Base-by-base conservation (phyloP, 2,329 filamentous ascomycete species). In the Cercospora zeae-maydis region DNA sequence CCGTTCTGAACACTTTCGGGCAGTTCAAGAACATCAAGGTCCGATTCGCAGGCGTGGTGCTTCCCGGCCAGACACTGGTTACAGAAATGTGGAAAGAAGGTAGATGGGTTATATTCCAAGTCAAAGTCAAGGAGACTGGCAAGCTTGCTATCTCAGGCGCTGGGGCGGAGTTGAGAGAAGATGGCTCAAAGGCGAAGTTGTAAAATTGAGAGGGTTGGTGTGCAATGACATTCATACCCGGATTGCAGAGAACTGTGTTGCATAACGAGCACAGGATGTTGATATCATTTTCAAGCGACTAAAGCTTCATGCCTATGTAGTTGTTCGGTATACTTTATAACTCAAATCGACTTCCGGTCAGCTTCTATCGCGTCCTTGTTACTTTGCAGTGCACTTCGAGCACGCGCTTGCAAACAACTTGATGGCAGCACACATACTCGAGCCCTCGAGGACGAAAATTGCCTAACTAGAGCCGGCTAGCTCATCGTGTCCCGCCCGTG, bases 21-120 rank as follows among this genome's bases (percentile, higher is more conserved):
- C 79, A 84, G 52, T 92, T 90, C 80, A 91, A 90, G 83, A 96
- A 92, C 80, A 88, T 96, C 81, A 96, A 96, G 83, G 92, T 96
- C 24, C 84, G 92, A 67, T 96, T 96, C 76, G 91, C 91, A 1
- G 92, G 92, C 61, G 87, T 90, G 9, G 92, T 96, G 11, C 76
- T 93, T 62, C 92, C 91, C 0, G 92, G 92, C 13, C 89, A 96
- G 84, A 96, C 91, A n/a, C 83, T 96, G 61, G 84, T 90, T 66
- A 96, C 92, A 6, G 92, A 96, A 83, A 93, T 96, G 91, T 96
- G 92, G 92, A 92, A 90, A 81, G 91, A 96, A 72, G 88, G 87
- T 54, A 84, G 84, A 72, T 88, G 85, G 75, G 84, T 96, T 60
- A 79, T 93, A 66, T 96, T 96, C 84, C 91, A 96, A 83, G 85